Evolutionary conservation across 306 rosid genomes (phyloP), one percentile per base, ranked within the genome.

Genomic region (Vachellia pachyceras): DNA sequence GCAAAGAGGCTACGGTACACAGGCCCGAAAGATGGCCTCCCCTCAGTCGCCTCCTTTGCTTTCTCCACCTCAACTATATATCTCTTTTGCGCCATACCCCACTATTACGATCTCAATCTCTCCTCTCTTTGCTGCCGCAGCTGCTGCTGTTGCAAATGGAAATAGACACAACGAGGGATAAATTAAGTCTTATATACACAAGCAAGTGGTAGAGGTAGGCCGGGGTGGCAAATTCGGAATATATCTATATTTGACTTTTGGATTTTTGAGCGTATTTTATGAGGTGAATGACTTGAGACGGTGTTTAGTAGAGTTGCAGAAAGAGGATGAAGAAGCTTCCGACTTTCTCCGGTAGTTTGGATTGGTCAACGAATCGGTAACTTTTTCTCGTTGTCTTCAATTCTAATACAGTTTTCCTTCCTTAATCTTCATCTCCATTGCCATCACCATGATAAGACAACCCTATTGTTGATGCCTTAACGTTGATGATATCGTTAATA

Each of bases 1-100:
- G 99, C 94, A 75, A 91, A 91, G 55, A 88, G 46, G 83, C 98
- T 93, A 54, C 99, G 92, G 23, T 95, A 93, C 4, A 87, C 96
- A 12, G 98, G 92, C 15, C 99, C 99, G 3, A 81, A 37, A 1
- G 99, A 90, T 0, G 96, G 97, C 47, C 72, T 84, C 5, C 89
- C 94, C 1, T 72, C 86, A n/a, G 54, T 67, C 5, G 93, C 94
- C 6, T 73, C 90, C 85, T 86, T 89, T 0, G 90, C 90, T 78
- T 89, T 86, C 84, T 91, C 99, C 3, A 93, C 92, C 83, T 93
- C 94, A 6, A 93, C 4, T 52, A 90, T 77, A 80, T 75, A 93
- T 75, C 84, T 88, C 54, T 79, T 77, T 83, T 82, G 75, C 70
- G 92, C 88, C 99, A 91, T 89, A 36, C 7, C 33, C 11, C 1